Evolutionary conservation across 1,284 basidiomycete species (phyloP).

Genomic region (Chondrostereum purpureum): DNA sequence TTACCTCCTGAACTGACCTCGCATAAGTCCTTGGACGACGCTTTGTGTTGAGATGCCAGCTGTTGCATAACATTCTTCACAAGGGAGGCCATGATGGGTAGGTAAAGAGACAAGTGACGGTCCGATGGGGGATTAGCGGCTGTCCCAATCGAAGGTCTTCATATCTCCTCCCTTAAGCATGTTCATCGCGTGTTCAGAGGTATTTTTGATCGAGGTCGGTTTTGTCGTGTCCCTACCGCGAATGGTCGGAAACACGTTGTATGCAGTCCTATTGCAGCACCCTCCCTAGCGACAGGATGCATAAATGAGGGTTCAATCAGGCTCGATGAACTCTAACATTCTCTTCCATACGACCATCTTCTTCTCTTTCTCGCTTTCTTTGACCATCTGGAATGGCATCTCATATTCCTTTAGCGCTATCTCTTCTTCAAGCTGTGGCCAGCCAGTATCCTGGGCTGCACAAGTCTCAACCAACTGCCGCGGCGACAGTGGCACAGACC

Average conservation of each 20-base stretch:
- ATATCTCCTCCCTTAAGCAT: no score
- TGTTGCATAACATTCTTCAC: slow-evolving; percentile 4
- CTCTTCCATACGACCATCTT: no score
- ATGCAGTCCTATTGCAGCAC: not conserved
- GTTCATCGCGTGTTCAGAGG: no score
- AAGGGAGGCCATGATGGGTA: slow-evolving; percentile 5
- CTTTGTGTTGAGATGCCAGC: not conserved
- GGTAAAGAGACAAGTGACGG: not conserved
- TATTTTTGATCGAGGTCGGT: no score
- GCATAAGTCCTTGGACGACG: slow-evolving; percentile 13
- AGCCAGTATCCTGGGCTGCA: slow-evolving; percentile 39
- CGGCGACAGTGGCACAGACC: slow-evolving; percentile 17
- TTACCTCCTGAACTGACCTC: slow-evolving; percentile 36
- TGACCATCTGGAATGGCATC: slow-evolving; percentile 30
- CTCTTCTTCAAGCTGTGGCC: slow-evolving; percentile 43
- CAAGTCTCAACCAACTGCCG: slow-evolving; percentile 19
- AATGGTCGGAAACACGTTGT: not conserved
- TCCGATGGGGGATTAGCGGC: no score
- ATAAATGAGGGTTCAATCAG: not conserved
- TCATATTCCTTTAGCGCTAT: slow-evolving; percentile 44
- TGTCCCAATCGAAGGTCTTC: no score
- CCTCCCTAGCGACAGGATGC: no score
- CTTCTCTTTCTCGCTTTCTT: not conserved
- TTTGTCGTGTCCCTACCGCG: no score
- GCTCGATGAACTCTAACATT: no score